phyloP scores from a whole-genome alignment of 23 red algal genomes.

The Gracilaria gracilis region DNA sequence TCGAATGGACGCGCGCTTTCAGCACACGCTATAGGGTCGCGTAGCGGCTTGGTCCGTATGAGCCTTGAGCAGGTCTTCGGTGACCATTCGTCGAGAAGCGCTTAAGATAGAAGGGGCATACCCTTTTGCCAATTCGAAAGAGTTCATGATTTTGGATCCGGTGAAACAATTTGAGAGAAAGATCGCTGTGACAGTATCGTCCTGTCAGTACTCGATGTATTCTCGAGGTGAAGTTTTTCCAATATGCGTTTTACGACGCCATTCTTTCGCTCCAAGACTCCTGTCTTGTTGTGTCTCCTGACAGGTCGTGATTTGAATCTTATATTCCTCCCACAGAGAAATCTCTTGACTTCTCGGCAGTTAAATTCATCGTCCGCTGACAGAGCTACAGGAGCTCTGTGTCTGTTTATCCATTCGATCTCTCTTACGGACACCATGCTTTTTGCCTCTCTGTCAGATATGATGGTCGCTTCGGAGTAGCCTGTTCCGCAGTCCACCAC shows the following conservation, averaged over 20 bases:
- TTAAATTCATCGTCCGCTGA: too few species aligned
- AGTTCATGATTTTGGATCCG: too few species aligned
- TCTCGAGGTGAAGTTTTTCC: constrained; percentile 9
- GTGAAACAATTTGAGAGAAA: constrained; percentile 43
- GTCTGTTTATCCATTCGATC: constrained; percentile 3
- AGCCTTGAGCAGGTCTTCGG: constrained; percentile 8
- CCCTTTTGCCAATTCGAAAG: constrained; percentile 25
- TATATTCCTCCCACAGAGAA: neutral
- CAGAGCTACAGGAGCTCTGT: neutral
- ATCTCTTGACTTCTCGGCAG: neutral
- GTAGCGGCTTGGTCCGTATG: constrained; percentile 24
- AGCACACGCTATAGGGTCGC: neutral
- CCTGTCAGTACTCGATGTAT: neutral
- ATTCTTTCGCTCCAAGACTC: constrained; percentile 36
- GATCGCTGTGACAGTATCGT: constrained; percentile 7
- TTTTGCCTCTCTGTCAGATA: neutral
- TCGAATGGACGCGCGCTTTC: neutral
- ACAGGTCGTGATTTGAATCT: constrained; percentile 26
- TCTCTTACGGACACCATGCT: neutral
- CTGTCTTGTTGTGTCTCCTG: constrained; percentile 52
- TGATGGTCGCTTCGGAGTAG: constrained; percentile 8
- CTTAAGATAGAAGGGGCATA: constrained; percentile 20
- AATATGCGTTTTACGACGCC: constrained; percentile 10
- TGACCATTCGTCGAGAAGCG: neutral
- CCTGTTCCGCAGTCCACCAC: constrained; percentile 1